A percentile compares a stretch with the other conserved stretches of the same genome.
Evolutionary conservation across 805 yeast genomes (phyloP).

Genomic region (Komagataella populi): DNA sequence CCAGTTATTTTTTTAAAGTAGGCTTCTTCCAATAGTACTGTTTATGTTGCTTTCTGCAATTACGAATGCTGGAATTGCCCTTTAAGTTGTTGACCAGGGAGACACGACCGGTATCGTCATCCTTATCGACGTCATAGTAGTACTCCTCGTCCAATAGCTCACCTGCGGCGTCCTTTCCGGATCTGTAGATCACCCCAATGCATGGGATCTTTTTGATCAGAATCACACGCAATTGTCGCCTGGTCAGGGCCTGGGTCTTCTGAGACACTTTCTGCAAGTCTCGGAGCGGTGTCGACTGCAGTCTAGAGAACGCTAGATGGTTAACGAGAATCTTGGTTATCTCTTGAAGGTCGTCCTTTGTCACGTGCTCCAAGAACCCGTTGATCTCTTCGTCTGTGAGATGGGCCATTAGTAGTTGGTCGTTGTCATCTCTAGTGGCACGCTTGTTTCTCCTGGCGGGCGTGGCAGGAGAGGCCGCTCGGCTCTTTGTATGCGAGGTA

Average conservation of each 20-base stretch:
- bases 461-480: neutral
- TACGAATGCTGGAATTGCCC: conserved; percentile 70
- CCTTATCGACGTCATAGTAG: conserved; percentile 79
- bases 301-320: conserved; percentile 81
- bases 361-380: neutral
- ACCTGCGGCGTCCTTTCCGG: conserved; percentile 95
- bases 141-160: conserved; percentile 89
- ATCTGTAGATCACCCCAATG: conserved; percentile 79
- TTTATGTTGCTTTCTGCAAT: conserved; percentile 88
- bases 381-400: conserved; percentile 3
- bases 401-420: conserved; percentile 1
- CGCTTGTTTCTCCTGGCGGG: neutral
- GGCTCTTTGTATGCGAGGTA: neutral
- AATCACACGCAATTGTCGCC: conserved; percentile 29
- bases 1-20: conserved; percentile 15
- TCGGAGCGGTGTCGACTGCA: conserved; percentile 79
- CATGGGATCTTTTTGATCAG: conserved; percentile 33
- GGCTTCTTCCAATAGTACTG: conserved; percentile 71
- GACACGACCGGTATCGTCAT: conserved; percentile 57
- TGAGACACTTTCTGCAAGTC: conserved; percentile 50
- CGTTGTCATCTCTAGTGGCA: neutral
- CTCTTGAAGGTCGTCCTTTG: neutral
- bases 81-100: conserved; percentile 59
- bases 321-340: conserved; percentile 48
- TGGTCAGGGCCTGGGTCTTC: conserved; percentile 30